Conservation (phyloP, 1,139 yeast species). For the Diutina siamensis region DNA sequence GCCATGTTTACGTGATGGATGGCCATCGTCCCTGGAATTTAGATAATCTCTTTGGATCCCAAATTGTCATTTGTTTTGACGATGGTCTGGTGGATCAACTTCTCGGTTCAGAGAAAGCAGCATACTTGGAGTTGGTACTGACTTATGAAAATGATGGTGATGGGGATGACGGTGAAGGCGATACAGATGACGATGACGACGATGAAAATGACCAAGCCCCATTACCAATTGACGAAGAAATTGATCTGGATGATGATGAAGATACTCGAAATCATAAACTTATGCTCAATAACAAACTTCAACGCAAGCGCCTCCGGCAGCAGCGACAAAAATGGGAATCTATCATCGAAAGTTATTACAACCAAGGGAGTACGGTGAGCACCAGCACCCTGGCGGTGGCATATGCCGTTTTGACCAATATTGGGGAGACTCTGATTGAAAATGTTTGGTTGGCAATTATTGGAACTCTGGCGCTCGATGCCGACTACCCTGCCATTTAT, state of each 20-base stretch:
- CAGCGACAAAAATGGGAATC: constrained; percentile 38
- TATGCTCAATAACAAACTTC: constrained; percentile 15
- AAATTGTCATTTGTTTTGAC: constrained; percentile 73
- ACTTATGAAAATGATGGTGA: constrained; percentile 14
- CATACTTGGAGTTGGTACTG: constrained; percentile 23
- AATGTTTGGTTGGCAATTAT: constrained; percentile 79
- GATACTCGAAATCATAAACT: constrained; percentile 20
- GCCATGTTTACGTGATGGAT: constrained; percentile 71
- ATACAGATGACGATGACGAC: constrained; percentile 18
- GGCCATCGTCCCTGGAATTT: constrained; percentile 95
- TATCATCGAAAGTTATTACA: constrained; percentile 57
- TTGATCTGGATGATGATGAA: constrained; percentile 23
- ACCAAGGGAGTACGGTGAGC: constrained; percentile 69
- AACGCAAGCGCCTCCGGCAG: constrained; percentile 16
- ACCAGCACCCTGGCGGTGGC: constrained; percentile 71
- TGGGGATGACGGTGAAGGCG: constrained; percentile 14
- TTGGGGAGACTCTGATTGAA: constrained; percentile 50
- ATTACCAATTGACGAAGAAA: constrained; percentile 15
- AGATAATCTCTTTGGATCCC: constrained; percentile 82
- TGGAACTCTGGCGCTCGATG: constrained; percentile 77
- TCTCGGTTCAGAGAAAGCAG: constrained; percentile 37
- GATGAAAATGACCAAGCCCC: constrained; percentile 18
- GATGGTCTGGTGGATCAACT: constrained; percentile 67
- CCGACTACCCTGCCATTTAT: constrained; percentile 67
- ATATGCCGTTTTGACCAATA: constrained; percentile 66